Evolutionary conservation across 1,139 yeast species (phyloP), one percentile per base, ranked within the genome.

Genomic region (Ogataea hybrid): DNA sequence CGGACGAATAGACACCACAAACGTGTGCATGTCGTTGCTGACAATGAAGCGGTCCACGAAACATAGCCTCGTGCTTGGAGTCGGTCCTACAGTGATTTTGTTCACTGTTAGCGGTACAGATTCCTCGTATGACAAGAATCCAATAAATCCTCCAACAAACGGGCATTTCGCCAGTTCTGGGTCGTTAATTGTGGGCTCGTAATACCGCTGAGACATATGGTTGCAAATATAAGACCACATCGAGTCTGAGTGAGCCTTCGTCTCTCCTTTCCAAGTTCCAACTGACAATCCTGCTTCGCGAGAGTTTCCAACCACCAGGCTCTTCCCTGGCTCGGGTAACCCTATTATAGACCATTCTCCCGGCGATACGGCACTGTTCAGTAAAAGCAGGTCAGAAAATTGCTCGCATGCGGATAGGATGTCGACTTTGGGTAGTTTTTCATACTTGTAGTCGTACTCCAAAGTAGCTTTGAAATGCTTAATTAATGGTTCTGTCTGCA

Each of bases 261-360:
- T 5, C 45, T 25, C 3, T 51, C 64, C 59, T 22, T 53, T 59
- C 2, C 57, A 48, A 0, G 61, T 3, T 2, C 32, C 34, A 1
- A 67, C 48, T 0, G 11, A 22, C 4, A 45, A 16, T 0, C 58
- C 48, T 2, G 43, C 15, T 49, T 61, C 72, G 1, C 76, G 69
- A 2, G 88, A 85, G 56, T 88, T 90, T 1, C 87, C 75, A 20
- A 88, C 69, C 2, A 81, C 76, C 15, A 71, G 71, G 2, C 94
- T 80, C 25, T 62, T 58, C 0, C 67, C 68, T 1, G 52, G 51
- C 11, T 72, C 73, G 0, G 94, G 88, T 1, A 88, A 54, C 0
- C 95, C 97, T 43, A 92, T 75, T 9, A 92, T 81, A 0, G 96
- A 81, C 92, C 95, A 88, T 46, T 81, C 73, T 0, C 97, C 97